Conservation (phyloP, 2,329 filamentous ascomycete genomes). For the Sordariomycetes sp. region DNA sequence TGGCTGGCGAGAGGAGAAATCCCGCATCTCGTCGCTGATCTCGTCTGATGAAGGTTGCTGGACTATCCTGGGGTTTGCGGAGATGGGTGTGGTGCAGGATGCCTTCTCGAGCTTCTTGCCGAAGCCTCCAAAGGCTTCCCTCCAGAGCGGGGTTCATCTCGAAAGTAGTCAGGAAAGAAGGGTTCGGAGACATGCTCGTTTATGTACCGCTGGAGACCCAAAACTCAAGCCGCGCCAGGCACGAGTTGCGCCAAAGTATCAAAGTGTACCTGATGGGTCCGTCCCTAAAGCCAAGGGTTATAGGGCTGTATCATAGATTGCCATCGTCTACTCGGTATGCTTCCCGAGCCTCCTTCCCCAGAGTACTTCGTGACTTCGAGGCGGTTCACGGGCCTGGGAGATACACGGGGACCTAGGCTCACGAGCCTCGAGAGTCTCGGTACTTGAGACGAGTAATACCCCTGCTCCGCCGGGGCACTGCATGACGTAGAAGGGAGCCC, state of each 20-base stretch:
- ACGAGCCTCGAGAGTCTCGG: constrained; percentile 2
- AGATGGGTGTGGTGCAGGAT: background rate
- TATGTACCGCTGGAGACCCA: background rate
- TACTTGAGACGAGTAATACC: constrained; percentile 2
- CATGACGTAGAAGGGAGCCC: constrained; percentile 1
- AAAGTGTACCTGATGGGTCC: background rate
- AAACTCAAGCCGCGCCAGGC: background rate
- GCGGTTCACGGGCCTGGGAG: background rate
- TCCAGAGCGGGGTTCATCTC: background rate
- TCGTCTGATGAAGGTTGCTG: background rate
- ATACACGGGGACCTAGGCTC: constrained; percentile 1
- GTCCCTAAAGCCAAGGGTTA: background rate
- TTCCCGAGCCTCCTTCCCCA: constrained; percentile 1
- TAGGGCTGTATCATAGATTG: constrained; percentile 5
- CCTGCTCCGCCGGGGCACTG: background rate
- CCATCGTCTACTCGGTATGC: background rate
- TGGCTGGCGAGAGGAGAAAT: background rate
- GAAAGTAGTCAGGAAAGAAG: background rate
- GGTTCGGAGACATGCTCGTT: background rate
- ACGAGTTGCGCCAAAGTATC: background rate
- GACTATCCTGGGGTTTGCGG: background rate
- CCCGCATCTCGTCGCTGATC: background rate
- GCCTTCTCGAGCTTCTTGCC: background rate
- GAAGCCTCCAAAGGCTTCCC: background rate
- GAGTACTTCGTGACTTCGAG: background rate